These are phyloP conservation scores for Solanum pinnatisectum DNA, from an alignment of 257 asterid genomes.

Conservation along the genomic window DNA sequence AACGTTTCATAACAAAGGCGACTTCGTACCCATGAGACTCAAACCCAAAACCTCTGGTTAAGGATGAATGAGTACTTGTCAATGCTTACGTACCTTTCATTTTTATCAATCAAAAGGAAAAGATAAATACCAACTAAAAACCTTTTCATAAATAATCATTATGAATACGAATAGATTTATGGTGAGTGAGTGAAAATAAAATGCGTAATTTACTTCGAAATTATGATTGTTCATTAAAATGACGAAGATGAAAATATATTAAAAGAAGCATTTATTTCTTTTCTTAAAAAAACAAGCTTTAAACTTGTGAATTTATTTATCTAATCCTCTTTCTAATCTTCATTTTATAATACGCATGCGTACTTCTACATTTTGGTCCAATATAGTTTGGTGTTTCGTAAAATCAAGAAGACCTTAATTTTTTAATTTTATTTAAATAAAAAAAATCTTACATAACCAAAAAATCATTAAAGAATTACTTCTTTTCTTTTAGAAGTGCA, in stretches of 20 bases:
- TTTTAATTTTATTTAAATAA: background rate
- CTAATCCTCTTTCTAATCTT: background rate
- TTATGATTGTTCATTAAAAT: background rate
- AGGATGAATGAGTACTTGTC: background rate
- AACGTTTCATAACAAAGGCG: background rate
- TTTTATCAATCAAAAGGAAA: background rate
- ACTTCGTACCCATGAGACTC: background rate
- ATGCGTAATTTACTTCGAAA: background rate
- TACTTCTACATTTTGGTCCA: background rate
- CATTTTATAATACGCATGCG: background rate
- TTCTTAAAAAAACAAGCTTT: background rate
- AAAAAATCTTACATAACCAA: background rate
- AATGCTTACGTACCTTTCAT: background rate
- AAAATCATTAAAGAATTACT: background rate
- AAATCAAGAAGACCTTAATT: background rate
- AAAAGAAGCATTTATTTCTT: background rate
- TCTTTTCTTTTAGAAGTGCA: background rate
- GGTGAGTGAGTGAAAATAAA: background rate
- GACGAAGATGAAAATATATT: background rate
- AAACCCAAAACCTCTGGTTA: too few species aligned
- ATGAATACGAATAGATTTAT: background rate
- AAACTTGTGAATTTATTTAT: background rate
- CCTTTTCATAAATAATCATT: background rate
- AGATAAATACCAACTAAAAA: background rate
- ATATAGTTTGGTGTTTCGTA: background rate